These are phyloP conservation scores for Penicillium sp. DNA, from an alignment of 2,329 filamentous ascomycete genomes.

Conservation along the genomic window DNA sequence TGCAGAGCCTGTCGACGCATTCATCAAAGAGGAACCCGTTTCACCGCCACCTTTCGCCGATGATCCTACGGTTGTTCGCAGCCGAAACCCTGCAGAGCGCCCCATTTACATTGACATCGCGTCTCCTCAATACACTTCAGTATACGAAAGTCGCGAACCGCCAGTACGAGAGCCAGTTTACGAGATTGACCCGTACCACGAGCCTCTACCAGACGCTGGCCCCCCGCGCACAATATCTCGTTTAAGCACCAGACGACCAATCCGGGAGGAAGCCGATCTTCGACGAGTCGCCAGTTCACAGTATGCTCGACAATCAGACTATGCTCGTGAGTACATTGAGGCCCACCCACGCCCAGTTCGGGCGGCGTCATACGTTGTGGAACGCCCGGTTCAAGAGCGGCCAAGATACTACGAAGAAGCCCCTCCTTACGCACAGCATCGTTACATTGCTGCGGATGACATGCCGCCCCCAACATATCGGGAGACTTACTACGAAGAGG, in stretches of 20 bases:
- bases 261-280: conserved; percentile 47
- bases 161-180: conserved; percentile 33
- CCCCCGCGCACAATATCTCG: conserved; percentile 43
- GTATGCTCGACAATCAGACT: conserved; percentile 45
- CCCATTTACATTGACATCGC: conserved; percentile 51
- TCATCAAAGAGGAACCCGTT: conserved; percentile 63
- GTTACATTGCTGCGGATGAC: conserved; percentile 39
- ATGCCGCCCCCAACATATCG: conserved; percentile 40
- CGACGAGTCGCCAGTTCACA: conserved; percentile 50
- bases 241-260: conserved; percentile 36
- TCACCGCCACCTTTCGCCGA: conserved; percentile 59
- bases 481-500: conserved; percentile 45
- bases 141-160: conserved; percentile 36
- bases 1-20: conserved; percentile 46
- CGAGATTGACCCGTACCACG: conserved; percentile 38
- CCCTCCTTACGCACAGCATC: conserved; percentile 33
- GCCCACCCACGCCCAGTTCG: conserved; percentile 40
- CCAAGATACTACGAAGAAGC: conserved; percentile 42
- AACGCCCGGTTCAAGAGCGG: conserved; percentile 40
- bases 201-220: conserved; percentile 33
- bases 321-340: conserved; percentile 47
- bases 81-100: conserved; percentile 39
- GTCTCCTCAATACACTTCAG: conserved; percentile 42
- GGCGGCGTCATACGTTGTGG: conserved; percentile 44
- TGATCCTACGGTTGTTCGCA: conserved; percentile 39